Evolutionary conservation across 225 moss, liverwort and hornwort genomes (phyloP), one percentile per base, ranked within the genome.

Genomic region (Lunularia cruciata): DNA sequence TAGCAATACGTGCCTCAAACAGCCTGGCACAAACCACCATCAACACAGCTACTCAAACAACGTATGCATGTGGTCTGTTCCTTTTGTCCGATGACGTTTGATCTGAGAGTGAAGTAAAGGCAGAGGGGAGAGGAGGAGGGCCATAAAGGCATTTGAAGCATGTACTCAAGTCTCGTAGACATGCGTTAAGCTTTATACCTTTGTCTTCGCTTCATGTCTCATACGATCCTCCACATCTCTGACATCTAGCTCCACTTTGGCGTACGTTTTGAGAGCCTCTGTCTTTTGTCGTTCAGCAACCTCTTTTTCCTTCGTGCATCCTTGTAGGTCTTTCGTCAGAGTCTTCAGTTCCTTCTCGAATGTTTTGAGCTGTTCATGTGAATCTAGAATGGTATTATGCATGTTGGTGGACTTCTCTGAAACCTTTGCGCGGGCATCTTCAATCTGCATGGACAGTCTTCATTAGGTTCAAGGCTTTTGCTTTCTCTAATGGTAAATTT

Each of bases 361-460:
- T 39, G 75, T 83, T 72, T 94, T 94, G 55, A 84, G 67, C 75
- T 94, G 78, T 35, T 94, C 90, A 75, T 94, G 93, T 66, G 93
- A 88, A 55, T 94, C 93, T 63, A 88, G 71, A 35, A 90, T 87
- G 63, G 82, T 89, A 71, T 94, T 94, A 74, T 94, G 87, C 93
- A 94, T 94, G 72, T 90, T 88, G 60, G 76, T 83, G 6, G 93
- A 94, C 78, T 90, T 94, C 65, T 94, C 93, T 72, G 93, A 94
- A 38, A 94, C 93, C 81, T 84, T 87, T n/a, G 86, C 86, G 46
- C 93, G 93, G 71, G 84, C 85, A 57, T 90, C 90, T 86, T 94
- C 93, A 60, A 87, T 89, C 90, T 92, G 89, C 72, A 82, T 8
- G 37, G 18, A 34, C 20, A 35, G 3, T 4, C 26, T 38, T 11